These are phyloP conservation scores for Zalerion maritima DNA, from an alignment of 495 filamentous ascomycete genomes.

Conservation along the genomic window DNA sequence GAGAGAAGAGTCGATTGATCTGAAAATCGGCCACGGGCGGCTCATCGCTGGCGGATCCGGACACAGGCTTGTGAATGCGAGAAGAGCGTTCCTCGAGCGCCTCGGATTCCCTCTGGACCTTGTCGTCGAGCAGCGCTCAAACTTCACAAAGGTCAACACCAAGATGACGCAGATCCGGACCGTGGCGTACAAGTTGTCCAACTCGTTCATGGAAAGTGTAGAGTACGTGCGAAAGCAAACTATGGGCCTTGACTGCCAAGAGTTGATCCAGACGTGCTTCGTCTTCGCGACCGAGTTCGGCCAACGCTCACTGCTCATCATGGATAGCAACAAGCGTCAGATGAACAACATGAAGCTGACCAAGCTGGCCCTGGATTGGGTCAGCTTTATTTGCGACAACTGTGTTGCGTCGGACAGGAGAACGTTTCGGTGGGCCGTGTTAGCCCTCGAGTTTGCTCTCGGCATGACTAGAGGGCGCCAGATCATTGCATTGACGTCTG, in stretches of 20 bases:
- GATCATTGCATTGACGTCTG: slow-evolving; percentile 71
- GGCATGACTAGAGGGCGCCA: slow-evolving; percentile 86
- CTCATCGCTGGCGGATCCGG: slow-evolving; percentile 83
- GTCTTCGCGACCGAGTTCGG: slow-evolving; percentile 97
- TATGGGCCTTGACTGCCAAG: slow-evolving; percentile 72
- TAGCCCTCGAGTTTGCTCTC: slow-evolving; percentile 93
- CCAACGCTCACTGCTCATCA: slow-evolving; percentile 78
- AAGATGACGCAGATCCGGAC: slow-evolving; percentile 92
- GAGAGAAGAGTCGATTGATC: slow-evolving; percentile 64
- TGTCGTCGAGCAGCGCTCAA: slow-evolving; percentile 81
- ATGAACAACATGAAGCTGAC: slow-evolving; percentile 96
- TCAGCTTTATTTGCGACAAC: slow-evolving; percentile 94
- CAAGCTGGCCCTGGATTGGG: slow-evolving; percentile 86
- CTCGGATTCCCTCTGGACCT: slow-evolving; percentile 73
- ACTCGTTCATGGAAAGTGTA: slow-evolving; percentile 98
- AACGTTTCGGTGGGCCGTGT: slow-evolving; percentile 93
- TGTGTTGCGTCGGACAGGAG: slow-evolving; percentile 88
- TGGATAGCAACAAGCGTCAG: slow-evolving; percentile 81
- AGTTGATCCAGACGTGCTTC: slow-evolving; percentile 97
- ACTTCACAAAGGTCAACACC: slow-evolving; percentile 78
- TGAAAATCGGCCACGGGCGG: slow-evolving; percentile 75
- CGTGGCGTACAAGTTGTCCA: slow-evolving; percentile 91
- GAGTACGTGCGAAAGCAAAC: slow-evolving; percentile 81
- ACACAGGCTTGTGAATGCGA: slow-evolving; percentile 60
- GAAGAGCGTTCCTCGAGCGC: slow-evolving; percentile 56